Conservation (phyloP, 2,329 filamentous ascomycete genomes). For the Ophiostoma triangulosporum region DNA sequence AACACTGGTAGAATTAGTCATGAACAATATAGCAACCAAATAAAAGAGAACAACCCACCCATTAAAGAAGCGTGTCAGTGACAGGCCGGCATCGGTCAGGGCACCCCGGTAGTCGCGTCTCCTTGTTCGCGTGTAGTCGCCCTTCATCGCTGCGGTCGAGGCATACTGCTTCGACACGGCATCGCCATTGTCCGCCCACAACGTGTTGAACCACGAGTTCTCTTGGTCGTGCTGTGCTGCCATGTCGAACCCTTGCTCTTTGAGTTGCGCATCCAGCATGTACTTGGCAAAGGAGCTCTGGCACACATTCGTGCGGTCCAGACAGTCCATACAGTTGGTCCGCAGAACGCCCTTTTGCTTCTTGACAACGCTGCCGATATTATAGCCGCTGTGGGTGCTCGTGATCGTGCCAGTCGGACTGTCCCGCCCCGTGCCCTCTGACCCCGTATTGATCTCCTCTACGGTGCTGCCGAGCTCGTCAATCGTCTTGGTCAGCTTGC, state of each 20-base stretch:
- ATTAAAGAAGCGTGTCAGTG: conserved; percentile 61
- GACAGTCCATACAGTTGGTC: conserved; percentile 97
- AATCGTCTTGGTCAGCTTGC: conserved; percentile 53
- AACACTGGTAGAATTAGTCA: conserved; percentile 47
- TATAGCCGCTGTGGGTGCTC: conserved; percentile 11
- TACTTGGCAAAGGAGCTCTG: conserved; percentile 82
- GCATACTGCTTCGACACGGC: conserved; percentile 93
- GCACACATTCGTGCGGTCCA: conserved; percentile 91
- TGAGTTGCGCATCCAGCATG: conserved; percentile 68
- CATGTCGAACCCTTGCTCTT: conserved; percentile 61
- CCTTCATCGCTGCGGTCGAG: conserved; percentile 88
- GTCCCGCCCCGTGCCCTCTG: neutral
- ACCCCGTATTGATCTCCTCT: conserved; percentile 20
- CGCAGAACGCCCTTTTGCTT: conserved; percentile 66
- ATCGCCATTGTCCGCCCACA: conserved; percentile 97
- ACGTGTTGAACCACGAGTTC: conserved; percentile 85
- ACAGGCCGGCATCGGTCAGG: conserved; percentile 80
- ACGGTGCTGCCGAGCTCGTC: conserved; percentile 61
- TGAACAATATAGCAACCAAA: conserved; percentile 11
- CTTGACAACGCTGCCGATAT: conserved; percentile 19
- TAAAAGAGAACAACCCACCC: conserved; percentile 32
- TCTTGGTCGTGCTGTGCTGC: conserved; percentile 61
- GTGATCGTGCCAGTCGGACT: neutral
- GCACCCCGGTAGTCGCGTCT: conserved; percentile 87
- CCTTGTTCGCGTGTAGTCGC: conserved; percentile 83